These are phyloP conservation scores for Parasarocladium wereldwijsianum DNA, from an alignment of 2,329 filamentous ascomycete species.

Conservation along the genomic window DNA sequence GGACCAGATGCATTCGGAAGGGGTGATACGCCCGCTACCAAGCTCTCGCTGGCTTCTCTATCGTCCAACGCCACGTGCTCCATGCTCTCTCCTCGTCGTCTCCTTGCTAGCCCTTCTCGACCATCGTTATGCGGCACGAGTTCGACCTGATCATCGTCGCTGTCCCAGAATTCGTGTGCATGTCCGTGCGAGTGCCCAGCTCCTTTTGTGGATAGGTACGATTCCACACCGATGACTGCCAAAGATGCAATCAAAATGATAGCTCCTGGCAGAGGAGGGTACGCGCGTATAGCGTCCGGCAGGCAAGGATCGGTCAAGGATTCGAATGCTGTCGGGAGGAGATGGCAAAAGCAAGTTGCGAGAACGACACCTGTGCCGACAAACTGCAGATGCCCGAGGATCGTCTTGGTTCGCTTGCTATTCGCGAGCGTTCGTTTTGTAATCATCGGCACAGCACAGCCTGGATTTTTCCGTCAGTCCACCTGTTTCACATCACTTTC, in stretches of 20 bases:
- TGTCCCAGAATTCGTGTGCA: constrained; percentile 30
- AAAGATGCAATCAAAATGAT: constrained; percentile 74
- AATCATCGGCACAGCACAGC: constrained; percentile 52
- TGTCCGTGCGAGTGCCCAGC: constrained; percentile 48
- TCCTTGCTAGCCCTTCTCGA: constrained; percentile 19
- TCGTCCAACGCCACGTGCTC: constrained; percentile 36
- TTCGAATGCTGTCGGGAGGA: constrained; percentile 52
- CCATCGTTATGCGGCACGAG: constrained; percentile 9
- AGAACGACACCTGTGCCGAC: constrained; percentile 77
- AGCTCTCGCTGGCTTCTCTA: constrained; percentile 33
- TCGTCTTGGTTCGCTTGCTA: constrained; percentile 19
- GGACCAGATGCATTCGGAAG: constrained; percentile 33
- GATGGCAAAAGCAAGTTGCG: constrained; percentile 72
- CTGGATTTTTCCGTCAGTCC: constrained; percentile 19
- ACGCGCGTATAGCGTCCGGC: constrained; percentile 66
- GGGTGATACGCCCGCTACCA: constrained; percentile 44
- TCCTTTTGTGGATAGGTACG: constrained; percentile 65
- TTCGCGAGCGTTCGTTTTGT: constrained; percentile 43
- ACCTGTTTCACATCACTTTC: not conserved
- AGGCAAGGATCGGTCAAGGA: constrained; percentile 58
- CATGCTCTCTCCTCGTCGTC: constrained; percentile 25
- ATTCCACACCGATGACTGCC: constrained; percentile 72
- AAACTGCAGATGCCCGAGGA: constrained; percentile 56
- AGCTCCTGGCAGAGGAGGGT: constrained; percentile 65
- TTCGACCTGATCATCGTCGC: constrained; percentile 17